phyloP scores from a whole-genome alignment of 768 basidiomycete species.

The Termitomyces eurrhizus region DNA sequence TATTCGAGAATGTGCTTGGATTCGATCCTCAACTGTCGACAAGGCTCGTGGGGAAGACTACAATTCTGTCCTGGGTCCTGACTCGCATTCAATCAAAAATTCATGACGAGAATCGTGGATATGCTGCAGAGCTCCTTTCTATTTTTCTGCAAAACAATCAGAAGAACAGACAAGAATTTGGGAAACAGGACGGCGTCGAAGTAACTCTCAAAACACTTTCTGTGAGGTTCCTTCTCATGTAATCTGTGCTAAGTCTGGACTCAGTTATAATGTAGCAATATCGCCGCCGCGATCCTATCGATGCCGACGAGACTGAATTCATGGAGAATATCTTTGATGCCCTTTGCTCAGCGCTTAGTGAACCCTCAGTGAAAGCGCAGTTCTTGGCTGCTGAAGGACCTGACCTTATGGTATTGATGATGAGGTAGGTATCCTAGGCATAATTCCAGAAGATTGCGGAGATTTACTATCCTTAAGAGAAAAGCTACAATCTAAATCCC shows the following conservation, averaged over 20 bases:
- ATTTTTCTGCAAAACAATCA: slow-evolving; percentile 79
- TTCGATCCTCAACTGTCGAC: slow-evolving; percentile 77
- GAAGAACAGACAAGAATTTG: slow-evolving; percentile 65
- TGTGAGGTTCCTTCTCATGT: slow-evolving; percentile 42
- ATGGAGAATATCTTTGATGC: slow-evolving; percentile 97
- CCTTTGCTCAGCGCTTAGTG: slow-evolving; percentile 80
- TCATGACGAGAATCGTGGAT: slow-evolving; percentile 89
- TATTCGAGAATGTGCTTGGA: slow-evolving; percentile 90
- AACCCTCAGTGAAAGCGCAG: slow-evolving; percentile 70
- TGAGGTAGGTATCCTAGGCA: slow-evolving; percentile 62
- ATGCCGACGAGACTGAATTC: slow-evolving; percentile 91
- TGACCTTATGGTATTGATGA: slow-evolving; percentile 97
- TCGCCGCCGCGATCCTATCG: slow-evolving; percentile 76
- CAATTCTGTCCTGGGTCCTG: slow-evolving; percentile 75
- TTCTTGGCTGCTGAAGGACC: slow-evolving; percentile 93
- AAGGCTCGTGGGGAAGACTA: slow-evolving; percentile 69
- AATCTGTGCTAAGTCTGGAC: neutral
- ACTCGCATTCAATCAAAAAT: slow-evolving; percentile 65
- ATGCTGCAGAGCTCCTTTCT: slow-evolving; percentile 90
- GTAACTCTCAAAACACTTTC: slow-evolving; percentile 70
- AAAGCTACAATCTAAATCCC: slow-evolving; percentile 73
- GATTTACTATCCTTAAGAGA: slow-evolving; percentile 45
- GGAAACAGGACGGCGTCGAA: slow-evolving; percentile 77
- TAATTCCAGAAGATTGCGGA: slow-evolving; percentile 8
- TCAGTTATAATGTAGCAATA: slow-evolving; percentile 58